phyloP scores from a whole-genome alignment of 805 yeast genomes.

The Ogataea trehaloabstinens region DNA sequence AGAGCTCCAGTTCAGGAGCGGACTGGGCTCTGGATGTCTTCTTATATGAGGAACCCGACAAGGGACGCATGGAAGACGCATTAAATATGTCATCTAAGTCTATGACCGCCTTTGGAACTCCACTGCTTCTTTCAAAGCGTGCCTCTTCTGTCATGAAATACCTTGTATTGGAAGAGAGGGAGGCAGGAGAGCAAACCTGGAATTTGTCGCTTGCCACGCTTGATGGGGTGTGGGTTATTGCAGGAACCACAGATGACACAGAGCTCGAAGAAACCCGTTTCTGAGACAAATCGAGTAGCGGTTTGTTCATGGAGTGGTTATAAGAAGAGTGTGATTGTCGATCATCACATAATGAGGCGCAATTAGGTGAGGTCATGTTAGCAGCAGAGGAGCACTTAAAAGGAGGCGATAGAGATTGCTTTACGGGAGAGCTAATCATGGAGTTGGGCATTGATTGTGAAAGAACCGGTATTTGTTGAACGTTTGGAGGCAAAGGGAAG shows the following conservation, averaged over 20 bases:
- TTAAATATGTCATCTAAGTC: conserved; percentile 33
- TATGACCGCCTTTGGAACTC: conserved; percentile 33
- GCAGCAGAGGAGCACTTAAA: neutral
- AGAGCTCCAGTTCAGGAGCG: conserved; percentile 19
- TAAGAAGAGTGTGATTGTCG: neutral
- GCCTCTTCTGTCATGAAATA: conserved; percentile 34
- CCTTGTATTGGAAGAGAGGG: conserved; percentile 8
- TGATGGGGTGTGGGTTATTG: conserved; percentile 10
- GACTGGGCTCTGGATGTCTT: conserved; percentile 19
- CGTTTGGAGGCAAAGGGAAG: conserved; percentile 19
- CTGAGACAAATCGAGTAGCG: neutral
- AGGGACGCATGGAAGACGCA: conserved; percentile 6
- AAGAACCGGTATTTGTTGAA: conserved; percentile 1
- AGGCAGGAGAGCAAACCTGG: conserved; percentile 6
- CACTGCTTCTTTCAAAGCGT: conserved; percentile 23
- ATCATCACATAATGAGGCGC: neutral
- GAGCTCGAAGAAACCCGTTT: neutral
- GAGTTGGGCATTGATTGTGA: conserved; percentile 26
- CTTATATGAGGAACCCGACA: conserved; percentile 5
- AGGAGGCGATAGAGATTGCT: conserved; percentile 5
- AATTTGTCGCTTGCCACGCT: conserved; percentile 9
- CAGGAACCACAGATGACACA: conserved; percentile 1
- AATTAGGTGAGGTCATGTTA: no score
- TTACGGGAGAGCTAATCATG: conserved; percentile 23
- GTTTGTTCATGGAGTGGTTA: neutral